Conservation (phyloP, 2,329 filamentous ascomycete species). For the Niveomyces coronatus region DNA sequence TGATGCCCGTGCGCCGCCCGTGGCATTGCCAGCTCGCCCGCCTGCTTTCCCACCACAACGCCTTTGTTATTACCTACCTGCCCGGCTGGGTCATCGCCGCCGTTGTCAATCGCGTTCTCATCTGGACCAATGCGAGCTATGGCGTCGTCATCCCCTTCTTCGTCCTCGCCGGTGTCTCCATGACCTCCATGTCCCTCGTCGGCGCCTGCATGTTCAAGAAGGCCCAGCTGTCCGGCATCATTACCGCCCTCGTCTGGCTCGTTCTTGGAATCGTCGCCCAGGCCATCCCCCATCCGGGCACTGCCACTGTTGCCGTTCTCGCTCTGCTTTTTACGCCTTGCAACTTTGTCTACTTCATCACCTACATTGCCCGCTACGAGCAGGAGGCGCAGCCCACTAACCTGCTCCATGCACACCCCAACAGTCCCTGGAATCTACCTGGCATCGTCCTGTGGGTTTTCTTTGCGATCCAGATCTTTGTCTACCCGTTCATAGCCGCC, state of each 20-base stretch:
- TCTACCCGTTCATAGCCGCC: conserved; percentile 62
- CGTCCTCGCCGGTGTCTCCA: conserved; percentile 58
- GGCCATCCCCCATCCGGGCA: conserved; percentile 50
- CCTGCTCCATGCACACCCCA: conserved; percentile 48
- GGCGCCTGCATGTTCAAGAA: conserved; percentile 70
- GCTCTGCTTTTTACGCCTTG: conserved; percentile 72
- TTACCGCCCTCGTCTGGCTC: conserved; percentile 58
- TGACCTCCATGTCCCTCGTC: conserved; percentile 66
- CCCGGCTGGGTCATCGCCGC: conserved; percentile 27
- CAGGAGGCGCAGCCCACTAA: conserved; percentile 46
- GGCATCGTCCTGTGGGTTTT: conserved; percentile 68
- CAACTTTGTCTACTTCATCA: conserved; percentile 69
- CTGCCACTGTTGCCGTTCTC: conserved; percentile 53
- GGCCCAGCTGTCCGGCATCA: conserved; percentile 71
- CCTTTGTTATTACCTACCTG: conserved; percentile 58
- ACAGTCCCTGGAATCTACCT: conserved; percentile 52
- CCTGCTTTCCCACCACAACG: conserved; percentile 49
- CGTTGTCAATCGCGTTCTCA: conserved; percentile 21
- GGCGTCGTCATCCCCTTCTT: conserved; percentile 60
- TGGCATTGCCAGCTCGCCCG: conserved; percentile 30
- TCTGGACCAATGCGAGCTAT: conserved; percentile 37
- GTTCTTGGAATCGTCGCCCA: conserved; percentile 69
- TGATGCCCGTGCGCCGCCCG: conserved; percentile 54
- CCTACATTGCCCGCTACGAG: conserved; percentile 64
- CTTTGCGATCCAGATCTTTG: conserved; percentile 55